phyloP scores from a whole-genome alignment of 345 rosid genomes.

The Salix suchowensis region DNA sequence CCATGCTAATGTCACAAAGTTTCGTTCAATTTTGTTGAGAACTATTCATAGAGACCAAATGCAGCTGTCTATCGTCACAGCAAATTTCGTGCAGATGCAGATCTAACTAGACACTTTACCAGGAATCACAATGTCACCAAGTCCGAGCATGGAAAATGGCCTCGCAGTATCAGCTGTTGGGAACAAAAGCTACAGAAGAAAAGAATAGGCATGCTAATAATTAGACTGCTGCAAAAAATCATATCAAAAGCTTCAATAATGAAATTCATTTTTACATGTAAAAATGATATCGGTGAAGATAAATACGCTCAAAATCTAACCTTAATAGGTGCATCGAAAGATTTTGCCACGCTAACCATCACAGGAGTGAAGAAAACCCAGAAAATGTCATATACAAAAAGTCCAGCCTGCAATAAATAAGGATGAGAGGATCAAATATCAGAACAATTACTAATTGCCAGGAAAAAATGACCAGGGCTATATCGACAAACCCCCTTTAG shows the following conservation, averaged over 20 bases:
- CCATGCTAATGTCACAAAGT: background rate
- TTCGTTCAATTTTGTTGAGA: background rate
- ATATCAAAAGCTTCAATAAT: background rate
- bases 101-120: constrained; percentile 42
- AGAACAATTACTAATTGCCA: background rate
- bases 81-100: background rate
- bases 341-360: constrained; percentile 98
- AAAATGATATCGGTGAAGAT: no score
- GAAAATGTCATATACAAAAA: constrained; percentile 92
- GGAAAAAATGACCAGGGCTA: background rate
- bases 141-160: constrained; percentile 98
- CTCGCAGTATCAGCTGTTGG: constrained; percentile 72
- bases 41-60: background rate
- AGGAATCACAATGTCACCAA: constrained; percentile 98
- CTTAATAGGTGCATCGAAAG: constrained; percentile 99
- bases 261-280: background rate
- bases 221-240: background rate
- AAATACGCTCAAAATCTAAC: constrained; percentile 38
- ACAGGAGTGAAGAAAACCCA: constrained; percentile 99
- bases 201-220: background rate
- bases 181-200: constrained; percentile 69
- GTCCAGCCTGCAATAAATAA: constrained; percentile 63
- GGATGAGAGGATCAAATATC: background rate
- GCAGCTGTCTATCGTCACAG: background rate
- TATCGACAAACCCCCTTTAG: background rate